These are phyloP conservation scores for Mesembryanthemum crystallinum DNA, from an alignment of 148 eudicot species.

Conservation along the genomic window DNA sequence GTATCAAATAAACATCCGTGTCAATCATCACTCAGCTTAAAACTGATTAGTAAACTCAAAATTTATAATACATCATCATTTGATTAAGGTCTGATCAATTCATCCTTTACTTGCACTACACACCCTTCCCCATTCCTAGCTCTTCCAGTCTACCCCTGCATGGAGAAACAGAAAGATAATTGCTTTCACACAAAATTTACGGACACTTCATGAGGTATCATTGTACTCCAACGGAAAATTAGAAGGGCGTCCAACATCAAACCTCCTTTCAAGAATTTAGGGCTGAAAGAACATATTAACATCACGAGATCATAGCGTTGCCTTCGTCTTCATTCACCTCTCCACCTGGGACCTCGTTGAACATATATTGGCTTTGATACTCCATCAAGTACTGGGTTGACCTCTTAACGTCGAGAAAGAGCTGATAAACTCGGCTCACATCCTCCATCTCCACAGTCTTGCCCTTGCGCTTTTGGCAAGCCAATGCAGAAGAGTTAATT, in stretches of 20 bases:
- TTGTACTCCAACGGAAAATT: too few relatives aligned
- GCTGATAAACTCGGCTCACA: conserved; percentile 70
- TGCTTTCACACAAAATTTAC: too few relatives aligned
- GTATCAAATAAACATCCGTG: too few relatives aligned
- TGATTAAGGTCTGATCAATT: too few relatives aligned
- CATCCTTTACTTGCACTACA: too few relatives aligned
- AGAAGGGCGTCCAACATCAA: neutral
- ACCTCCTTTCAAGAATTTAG: neutral
- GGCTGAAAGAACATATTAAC: neutral
- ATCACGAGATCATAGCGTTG: conserved; percentile 43
- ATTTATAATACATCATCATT: too few relatives aligned
- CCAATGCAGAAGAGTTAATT: conserved; percentile 76
- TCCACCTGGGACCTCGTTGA: conserved; percentile 59
- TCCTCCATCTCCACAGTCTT: conserved; percentile 90
- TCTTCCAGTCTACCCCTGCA: too few relatives aligned
- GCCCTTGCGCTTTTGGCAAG: conserved; percentile 84
- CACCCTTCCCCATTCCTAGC: too few relatives aligned
- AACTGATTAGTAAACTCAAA: too few relatives aligned
- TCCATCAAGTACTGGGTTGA: conserved; percentile 96
- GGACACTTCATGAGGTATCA: too few relatives aligned
- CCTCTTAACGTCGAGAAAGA: conserved; percentile 91
- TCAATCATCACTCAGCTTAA: too few relatives aligned
- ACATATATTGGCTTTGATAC: conserved; percentile 89
- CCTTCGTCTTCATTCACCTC: conserved; percentile 50
- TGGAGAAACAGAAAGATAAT: too few relatives aligned